Base-by-base conservation (phyloP, 805 yeast genomes). In the Lachancea fermentati region DNA sequence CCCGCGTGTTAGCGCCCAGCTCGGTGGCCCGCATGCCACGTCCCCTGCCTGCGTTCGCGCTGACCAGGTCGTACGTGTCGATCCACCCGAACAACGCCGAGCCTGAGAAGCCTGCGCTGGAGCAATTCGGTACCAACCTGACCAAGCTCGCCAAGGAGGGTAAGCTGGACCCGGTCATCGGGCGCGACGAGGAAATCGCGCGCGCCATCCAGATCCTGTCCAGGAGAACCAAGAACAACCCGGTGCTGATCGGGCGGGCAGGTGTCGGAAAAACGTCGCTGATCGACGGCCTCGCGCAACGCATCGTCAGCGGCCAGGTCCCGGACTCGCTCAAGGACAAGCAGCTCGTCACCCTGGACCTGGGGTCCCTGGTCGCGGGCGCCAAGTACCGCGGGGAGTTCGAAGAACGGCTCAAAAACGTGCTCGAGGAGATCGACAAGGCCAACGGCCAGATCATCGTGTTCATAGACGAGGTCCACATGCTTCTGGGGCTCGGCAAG, bases 231-330 rank as follows among this genome's bases (percentile, higher is more conserved):
- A 91, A 91, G 63, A 93, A 93, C 61, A 91, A 91, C 56, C 98
- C 98, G 0, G 95, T 93, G 1, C 63, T 91, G 40, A 88, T 93
- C 31, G 98, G 98, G 47, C 79, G 85, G 50, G 98, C 98, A 1
- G 98, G 98, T 66, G 94, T 96, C 0, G 98, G 98, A 67, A 91
- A 91, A 62, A 93, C 97, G 0, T 94, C 97, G 5, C 79, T 93
- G 43, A 84, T 93, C 78, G 98, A 93, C 58, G 98, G 97, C 0
- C 69, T 93, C 30, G 97, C 97, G 0, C 97, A 93, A 63, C 70
- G 97, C 54, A 89, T 93, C 36, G 78, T 86, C 6, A 78, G 83
- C 42, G 91, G 91, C 9, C 95, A 89, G 58, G 98, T 91, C 1
- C 97, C 97, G 0, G 97, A 93, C 47, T 77, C 88, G 32, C 81